A percentile compares a stretch with the other conserved stretches of the same genome.
Conservation (phyloP, 352 stramenopile species). For the Globisporangium solare region DNA sequence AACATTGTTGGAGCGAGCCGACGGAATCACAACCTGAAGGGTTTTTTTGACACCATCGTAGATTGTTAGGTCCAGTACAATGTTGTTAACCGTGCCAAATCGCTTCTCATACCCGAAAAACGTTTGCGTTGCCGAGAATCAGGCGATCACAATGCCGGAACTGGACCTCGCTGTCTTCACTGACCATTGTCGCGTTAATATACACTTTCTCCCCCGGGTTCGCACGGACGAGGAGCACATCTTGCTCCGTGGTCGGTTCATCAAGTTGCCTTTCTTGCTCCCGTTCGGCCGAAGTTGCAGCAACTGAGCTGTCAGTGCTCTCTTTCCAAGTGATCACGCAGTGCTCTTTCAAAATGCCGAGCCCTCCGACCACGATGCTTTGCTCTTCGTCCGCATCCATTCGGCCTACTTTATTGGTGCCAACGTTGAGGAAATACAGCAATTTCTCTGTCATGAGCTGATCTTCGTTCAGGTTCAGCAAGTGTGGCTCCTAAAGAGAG, state of each 20-base stretch:
- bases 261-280: constrained; percentile 1
- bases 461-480: constrained; percentile 88
- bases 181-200: constrained; percentile 60
- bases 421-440: constrained; percentile 66
- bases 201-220: constrained; percentile 51
- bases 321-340: constrained; percentile 34
- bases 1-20: constrained; percentile 17
- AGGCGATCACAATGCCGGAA: constrained; percentile 67
- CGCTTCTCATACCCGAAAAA: constrained; percentile 43
- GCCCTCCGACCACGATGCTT: constrained; percentile 71
- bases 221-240: constrained; percentile 28
- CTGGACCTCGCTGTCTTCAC: constrained; percentile 23
- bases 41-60: neutral
- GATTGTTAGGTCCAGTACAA: neutral
- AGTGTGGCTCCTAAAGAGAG: constrained; percentile 47
- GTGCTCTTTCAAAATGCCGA: constrained; percentile 78
- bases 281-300: neutral
- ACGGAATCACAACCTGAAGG: constrained; percentile 52
- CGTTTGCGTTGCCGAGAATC: constrained; percentile 71
- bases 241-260: neutral
- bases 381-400: constrained; percentile 60
- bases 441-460: constrained; percentile 83
- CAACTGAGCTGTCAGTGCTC: neutral
- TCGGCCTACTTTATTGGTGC: constrained; percentile 59
- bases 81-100: neutral